Percentiles rank a stretch among this genome's conserved stretches.
Evolutionary conservation across 257 asterid species (phyloP).

Genomic region (Solanum medicagineum): DNA sequence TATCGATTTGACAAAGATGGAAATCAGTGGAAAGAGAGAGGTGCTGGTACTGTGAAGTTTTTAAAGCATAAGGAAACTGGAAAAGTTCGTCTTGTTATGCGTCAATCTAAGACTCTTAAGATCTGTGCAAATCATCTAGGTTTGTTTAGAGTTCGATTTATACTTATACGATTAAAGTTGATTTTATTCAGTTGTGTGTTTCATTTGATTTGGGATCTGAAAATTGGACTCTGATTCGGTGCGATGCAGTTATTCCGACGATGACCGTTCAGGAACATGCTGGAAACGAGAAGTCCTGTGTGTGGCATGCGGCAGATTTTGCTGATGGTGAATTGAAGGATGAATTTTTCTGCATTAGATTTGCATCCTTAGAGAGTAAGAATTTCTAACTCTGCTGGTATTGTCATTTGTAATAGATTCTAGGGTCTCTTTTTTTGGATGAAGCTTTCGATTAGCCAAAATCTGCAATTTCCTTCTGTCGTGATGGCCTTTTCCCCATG

Average conservation of each 20-base stretch:
- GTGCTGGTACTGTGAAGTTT: slow-evolving; percentile 35
- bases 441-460: not conserved
- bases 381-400: not conserved
- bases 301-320: slow-evolving; percentile 44
- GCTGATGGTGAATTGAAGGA: slow-evolving; percentile 42
- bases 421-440: not conserved
- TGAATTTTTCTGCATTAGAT: slow-evolving; percentile 37
- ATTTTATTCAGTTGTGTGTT: not conserved
- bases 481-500: not conserved
- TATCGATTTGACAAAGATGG: slow-evolving; percentile 39
- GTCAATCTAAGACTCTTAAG: slow-evolving; percentile 42
- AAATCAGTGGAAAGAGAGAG: slow-evolving; percentile 50
- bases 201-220: not conserved
- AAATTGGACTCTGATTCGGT: not conserved
- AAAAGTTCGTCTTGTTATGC: slow-evolving; percentile 42
- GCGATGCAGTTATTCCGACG: slow-evolving; percentile 19
- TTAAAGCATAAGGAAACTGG: slow-evolving; percentile 31
- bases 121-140: slow-evolving; percentile 47
- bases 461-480: not conserved
- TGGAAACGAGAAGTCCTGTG: slow-evolving; percentile 40
- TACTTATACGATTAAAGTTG: not conserved
- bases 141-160: not conserved
- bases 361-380: slow-evolving; percentile 38
- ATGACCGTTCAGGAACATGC: slow-evolving; percentile 37
- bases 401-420: not conserved